These are phyloP conservation scores for Trametes versicolor DNA, from an alignment of 1,284 basidiomycete species.

Conservation along the genomic window DNA sequence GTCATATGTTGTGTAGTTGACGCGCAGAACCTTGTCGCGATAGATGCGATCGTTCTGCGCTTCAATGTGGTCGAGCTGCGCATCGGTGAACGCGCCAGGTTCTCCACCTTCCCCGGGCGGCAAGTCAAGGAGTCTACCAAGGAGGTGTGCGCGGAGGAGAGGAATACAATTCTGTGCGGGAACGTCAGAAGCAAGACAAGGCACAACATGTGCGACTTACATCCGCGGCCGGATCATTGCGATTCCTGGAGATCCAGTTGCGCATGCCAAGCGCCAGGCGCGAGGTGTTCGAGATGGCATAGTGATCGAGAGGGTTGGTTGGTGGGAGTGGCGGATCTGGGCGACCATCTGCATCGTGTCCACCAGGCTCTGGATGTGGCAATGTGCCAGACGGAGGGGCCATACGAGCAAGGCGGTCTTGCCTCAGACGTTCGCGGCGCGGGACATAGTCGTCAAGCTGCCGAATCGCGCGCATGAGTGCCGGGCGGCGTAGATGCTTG, in stretches of 20 bases:
- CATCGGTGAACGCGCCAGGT: background rate
- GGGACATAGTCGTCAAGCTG: background rate
- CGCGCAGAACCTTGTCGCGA: constrained; percentile 39
- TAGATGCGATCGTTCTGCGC: constrained; percentile 45
- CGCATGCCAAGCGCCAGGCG: background rate
- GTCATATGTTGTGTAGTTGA: constrained; percentile 59
- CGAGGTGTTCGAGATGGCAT: background rate
- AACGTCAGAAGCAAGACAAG: background rate
- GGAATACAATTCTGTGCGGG: constrained; percentile 35
- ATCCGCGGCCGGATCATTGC: background rate
- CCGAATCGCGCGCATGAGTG: background rate
- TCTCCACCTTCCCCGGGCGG: constrained; percentile 22
- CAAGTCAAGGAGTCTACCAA: constrained; percentile 27
- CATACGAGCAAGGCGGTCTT: background rate
- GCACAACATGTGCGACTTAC: background rate
- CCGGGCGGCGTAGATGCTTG: background rate
- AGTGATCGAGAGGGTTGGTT: background rate
- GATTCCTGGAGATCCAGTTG: constrained; percentile 1
- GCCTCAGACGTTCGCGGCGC: background rate
- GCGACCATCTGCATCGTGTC: background rate
- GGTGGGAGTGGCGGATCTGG: background rate
- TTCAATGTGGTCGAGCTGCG: constrained; percentile 26
- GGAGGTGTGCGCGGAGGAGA: constrained; percentile 37
- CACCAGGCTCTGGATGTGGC: background rate
- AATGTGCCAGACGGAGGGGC: too few relatives aligned